Evolutionary conservation across 176 grass and related monocot species (phyloP).

Genomic region (bread wheat (Triticum aestivum)): IWGSC_CS_RefSeq_v2.1 NC_057807.1:21609976-21610475

Average conservation of each 20-base stretch:
- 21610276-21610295: slow-evolving; percentile 54
- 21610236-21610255: slow-evolving; percentile 73
- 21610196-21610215: slow-evolving; percentile 43
- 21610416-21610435: slow-evolving; percentile 55
- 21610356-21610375: slow-evolving; percentile 58
- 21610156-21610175: slow-evolving; percentile 70
- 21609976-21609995: slow-evolving; percentile 67
- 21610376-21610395: slow-evolving; percentile 40
- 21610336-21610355: slow-evolving; percentile 70
- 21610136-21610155: slow-evolving; percentile 73
- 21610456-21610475: neutral
- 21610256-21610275: slow-evolving; percentile 65
- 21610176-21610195: slow-evolving; percentile 66
- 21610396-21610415: slow-evolving; percentile 65
- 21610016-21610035: slow-evolving; percentile 49
- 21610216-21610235: slow-evolving; percentile 30
- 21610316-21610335: slow-evolving; percentile 55
- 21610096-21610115: slow-evolving; percentile 55
- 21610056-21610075: slow-evolving; percentile 54
- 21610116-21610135: slow-evolving; percentile 74
- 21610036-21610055: slow-evolving; percentile 49
- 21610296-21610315: slow-evolving; percentile 63
- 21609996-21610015: neutral
- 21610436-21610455: neutral
- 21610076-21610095: slow-evolving; percentile 56